phyloP scores from a whole-genome alignment of 176 grass and related monocot genomes.

The Rhynchospora pubera region DNA sequence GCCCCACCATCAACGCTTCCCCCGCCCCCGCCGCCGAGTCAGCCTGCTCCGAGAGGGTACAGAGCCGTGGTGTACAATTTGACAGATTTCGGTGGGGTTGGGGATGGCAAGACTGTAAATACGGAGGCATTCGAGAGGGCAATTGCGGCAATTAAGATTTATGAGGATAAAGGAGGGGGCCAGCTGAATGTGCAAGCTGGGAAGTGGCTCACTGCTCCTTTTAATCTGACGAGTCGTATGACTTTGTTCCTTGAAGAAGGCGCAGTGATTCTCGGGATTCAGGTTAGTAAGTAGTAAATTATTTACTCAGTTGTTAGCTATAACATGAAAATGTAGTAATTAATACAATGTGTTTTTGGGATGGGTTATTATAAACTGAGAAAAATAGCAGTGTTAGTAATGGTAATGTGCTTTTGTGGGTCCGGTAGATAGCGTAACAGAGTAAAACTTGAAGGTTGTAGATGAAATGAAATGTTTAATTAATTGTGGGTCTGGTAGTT shows the following conservation, averaged over 20 bases:
- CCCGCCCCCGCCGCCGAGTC: background rate
- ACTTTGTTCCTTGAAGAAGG: slow-evolving; percentile 75
- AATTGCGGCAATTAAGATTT: slow-evolving; percentile 33
- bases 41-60: slow-evolving; percentile 35
- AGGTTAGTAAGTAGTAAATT: slow-evolving; percentile 29
- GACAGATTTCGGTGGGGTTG: slow-evolving; percentile 66
- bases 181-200: slow-evolving; percentile 50
- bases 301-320: no score
- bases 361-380: background rate
- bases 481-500: no score
- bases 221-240: slow-evolving; percentile 89
- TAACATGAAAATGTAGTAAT: no score
- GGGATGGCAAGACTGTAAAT: slow-evolving; percentile 62
- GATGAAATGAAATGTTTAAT: no score
- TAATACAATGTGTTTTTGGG: background rate
- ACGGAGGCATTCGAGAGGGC: slow-evolving; percentile 64
- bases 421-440: background rate
- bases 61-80: slow-evolving; percentile 47
- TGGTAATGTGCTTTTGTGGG: background rate
- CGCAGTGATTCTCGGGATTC: slow-evolving; percentile 58
- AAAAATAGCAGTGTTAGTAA: background rate
- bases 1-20: slow-evolving; percentile 12
- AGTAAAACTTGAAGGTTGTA: no score
- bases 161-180: slow-evolving; percentile 51
- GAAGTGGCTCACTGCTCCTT: slow-evolving; percentile 78